Evolutionary conservation across 495 filamentous ascomycete species (phyloP), one percentile per base, ranked within the genome.

Genomic region (Podospora appendiculata): DNA sequence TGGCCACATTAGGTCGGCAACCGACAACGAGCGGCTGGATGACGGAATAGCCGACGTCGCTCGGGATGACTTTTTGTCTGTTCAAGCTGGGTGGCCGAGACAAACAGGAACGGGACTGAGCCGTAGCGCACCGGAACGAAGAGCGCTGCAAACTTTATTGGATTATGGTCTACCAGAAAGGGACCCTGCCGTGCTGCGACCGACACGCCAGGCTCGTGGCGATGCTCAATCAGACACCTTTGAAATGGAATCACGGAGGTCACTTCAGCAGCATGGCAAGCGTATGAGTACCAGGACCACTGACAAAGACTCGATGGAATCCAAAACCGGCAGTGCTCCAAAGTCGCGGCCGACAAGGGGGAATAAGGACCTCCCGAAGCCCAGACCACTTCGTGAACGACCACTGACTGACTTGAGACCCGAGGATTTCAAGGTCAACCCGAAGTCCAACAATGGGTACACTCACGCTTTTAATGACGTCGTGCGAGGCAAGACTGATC

Each of bases 341-440:
- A 54, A 42, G 25, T 19, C 38, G 16, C 41, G 51, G 34, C 51
- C 16, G 17, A 40, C 8, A n/a, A 41, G 18, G 19, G 17, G 12
- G 11, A 43, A 45, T n/a, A 11, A 12, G 17, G 41, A 47, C 4
- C 44, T 9, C 13, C 17, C 57, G 71, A 51, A 69, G 70, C 48
- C 72, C 64, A 53, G 18, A 12, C 59, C 56, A 18, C 75, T 82
- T 32, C 76, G 86, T 55, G 65, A 71, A 10, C 73, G 72, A 33
- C 77, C 82, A 10, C 56, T 81, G 6, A 64, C 74, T 1, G 65
- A 70, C 38, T 72, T 90, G 6, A 55, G 69, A 17, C 67, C 84
- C 5, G 70, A 75, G 3, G 83, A 94, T 70, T 96, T 98, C 75
- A 93, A 86, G 63, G 71, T 93, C 58, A 97, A 98, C 57, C 82